Conservation (phyloP, 129 eudicot species). For the Helichrysum umbraculigerum region DNA sequence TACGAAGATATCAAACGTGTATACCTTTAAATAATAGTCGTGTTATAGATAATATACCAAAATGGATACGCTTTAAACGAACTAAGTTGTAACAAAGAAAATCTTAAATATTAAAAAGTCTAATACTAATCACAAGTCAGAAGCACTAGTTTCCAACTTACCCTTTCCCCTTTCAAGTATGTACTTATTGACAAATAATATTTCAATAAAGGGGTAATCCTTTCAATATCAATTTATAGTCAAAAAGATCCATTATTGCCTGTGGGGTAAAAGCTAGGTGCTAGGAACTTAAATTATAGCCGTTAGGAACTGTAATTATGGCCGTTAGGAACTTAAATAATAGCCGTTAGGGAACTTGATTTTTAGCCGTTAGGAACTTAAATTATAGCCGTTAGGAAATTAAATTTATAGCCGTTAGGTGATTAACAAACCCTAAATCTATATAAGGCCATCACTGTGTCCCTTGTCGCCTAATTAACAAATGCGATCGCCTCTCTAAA, state of each 20-base stretch:
- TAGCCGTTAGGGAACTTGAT: background rate
- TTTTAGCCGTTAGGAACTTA: background rate
- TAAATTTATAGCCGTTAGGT: no score
- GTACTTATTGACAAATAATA: background rate
- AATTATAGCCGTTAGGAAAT: no score
- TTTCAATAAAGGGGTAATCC: background rate
- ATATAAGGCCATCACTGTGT: background rate
- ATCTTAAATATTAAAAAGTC: no score
- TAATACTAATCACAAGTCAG: no score
- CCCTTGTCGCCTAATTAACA: background rate
- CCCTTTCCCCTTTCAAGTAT: background rate
- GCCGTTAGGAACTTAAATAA: no score
- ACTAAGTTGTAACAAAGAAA: background rate
- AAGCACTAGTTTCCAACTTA: background rate
- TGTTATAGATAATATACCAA: background rate
- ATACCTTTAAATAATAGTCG: background rate
- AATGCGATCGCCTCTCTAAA: background rate
- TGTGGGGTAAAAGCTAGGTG: background rate
- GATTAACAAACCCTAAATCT: no score
- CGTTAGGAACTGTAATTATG: no score
- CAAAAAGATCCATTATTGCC: background rate
- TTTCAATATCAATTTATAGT: background rate
- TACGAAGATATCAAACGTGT: background rate
- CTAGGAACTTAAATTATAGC: no score
- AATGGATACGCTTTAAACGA: background rate